Base-by-base conservation (phyloP, 2,329 filamentous ascomycete species). In the Trichoderma hamatum region DNA sequence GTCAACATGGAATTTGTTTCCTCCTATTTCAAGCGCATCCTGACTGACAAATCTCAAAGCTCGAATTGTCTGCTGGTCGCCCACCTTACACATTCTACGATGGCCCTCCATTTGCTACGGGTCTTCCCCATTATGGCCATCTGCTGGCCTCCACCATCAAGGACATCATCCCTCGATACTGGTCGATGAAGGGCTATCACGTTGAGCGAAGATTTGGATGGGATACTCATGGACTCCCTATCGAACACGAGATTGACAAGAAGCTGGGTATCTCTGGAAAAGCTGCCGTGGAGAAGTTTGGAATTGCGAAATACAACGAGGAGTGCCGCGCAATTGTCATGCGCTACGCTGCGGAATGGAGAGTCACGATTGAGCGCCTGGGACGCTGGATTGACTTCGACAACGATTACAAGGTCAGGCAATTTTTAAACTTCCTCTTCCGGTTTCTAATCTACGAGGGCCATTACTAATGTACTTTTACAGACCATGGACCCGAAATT, bases 341-440 rank as follows among this genome's bases (percentile, higher is more conserved):
- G 93, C 88, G 92, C 75, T 97, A 92, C 78, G 89, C 93, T 13
- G 80, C 85, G 19, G 95, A 97, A 79, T 98, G 95, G 95, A 88
- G 93, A 75, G 83, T 89, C 72, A 97, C 93, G 30, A 92, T 97
- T 75, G 93, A 97, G 77, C 86, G 95, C 71, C 82, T 98, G 51
- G 95, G 95, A 68, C 90, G 95, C 69, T 98, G 95, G 95, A 96
- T 97, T 75, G 95, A 97, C 81, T 97, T 98, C 75, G 95, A 98
- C 80, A 96, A 97, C 75, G 93, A 97, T 79, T 97, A 97, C 84
- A 97, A 97, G 88, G 89, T 89, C 76, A 72, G 78, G 6, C 5
- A 4, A 64, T 49, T 11, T 34, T 39, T 3, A 9, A 43, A 10
- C 11, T 34, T 3, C 21, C 26, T 34, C 3, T 9, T 3, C 7